Conservation (phyloP, 768 basidiomycete genomes). For the Pleurotus citrinopileatus region DNA sequence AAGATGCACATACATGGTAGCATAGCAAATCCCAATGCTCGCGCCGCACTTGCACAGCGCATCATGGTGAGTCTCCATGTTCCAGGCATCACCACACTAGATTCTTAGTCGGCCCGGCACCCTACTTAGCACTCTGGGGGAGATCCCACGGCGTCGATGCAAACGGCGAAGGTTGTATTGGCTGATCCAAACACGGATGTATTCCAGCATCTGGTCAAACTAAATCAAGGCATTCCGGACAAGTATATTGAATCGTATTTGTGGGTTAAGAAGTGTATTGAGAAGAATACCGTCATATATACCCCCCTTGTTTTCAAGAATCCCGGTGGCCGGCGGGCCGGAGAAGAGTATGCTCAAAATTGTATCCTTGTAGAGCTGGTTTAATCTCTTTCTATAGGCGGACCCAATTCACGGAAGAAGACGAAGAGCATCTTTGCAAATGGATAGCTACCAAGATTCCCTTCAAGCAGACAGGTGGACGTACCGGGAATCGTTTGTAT, state of each 20-base stretch:
- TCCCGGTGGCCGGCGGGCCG: conserved; percentile 75
- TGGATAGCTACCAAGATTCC: conserved; percentile 87
- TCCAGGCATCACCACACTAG: neutral
- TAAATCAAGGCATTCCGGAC: conserved; percentile 63
- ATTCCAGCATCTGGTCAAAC: conserved; percentile 71
- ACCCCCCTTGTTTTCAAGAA: conserved; percentile 83
- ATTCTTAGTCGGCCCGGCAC: no score
- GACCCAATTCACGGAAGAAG: conserved; percentile 74
- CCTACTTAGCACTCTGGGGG: conserved; percentile 71
- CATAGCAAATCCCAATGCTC: conserved; percentile 75
- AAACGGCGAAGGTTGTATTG: conserved; percentile 71
- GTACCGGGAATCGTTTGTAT: conserved; percentile 81
- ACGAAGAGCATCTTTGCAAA: conserved; percentile 68
- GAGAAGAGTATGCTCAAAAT: conserved; percentile 65
- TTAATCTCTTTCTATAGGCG: conserved; percentile 40
- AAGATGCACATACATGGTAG: conserved; percentile 80
- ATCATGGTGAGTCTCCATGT: conserved; percentile 52
- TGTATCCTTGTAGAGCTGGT: neutral
- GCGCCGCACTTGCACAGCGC: conserved; percentile 61
- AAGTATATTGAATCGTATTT: conserved; percentile 80
- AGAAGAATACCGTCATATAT: conserved; percentile 59
- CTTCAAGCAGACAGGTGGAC: conserved; percentile 76
- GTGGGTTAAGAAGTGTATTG: conserved; percentile 84
- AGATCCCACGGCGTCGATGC: conserved; percentile 67
- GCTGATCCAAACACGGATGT: conserved; percentile 79